Evolutionary conservation across 768 basidiomycete genomes (phyloP).

Genomic region (Lentinus tigrinus): DNA sequence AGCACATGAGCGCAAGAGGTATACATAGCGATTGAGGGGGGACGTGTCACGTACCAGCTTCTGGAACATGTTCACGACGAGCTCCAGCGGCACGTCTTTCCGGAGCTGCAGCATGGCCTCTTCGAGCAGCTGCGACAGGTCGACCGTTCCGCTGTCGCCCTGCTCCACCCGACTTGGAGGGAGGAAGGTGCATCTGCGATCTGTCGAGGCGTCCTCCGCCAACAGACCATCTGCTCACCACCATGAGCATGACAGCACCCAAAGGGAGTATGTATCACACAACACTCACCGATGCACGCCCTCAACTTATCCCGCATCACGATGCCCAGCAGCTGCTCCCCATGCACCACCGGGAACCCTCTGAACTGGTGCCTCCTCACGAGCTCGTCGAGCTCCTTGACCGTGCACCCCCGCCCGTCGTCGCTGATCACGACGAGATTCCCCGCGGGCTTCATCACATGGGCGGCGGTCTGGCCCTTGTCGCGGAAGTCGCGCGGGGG

Average conservation of each 20-base stretch:
- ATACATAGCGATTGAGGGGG: neutral
- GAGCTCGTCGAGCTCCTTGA: conserved; percentile 49
- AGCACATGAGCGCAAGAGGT: conserved; percentile 4
- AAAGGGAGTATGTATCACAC: neutral
- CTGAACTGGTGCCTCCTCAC: conserved; percentile 47
- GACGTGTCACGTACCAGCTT: conserved; percentile 62
- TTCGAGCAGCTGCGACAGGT: conserved; percentile 38
- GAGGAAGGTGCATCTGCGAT: conserved; percentile 24
- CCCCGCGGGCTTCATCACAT: conserved; percentile 55
- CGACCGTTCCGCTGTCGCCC: conserved; percentile 13
- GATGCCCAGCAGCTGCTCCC: conserved; percentile 55
- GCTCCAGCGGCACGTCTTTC: conserved; percentile 67
- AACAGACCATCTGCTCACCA: conserved; percentile 23
- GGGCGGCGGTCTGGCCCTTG: conserved; percentile 57
- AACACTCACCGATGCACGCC: conserved; percentile 32
- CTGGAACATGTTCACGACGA: conserved; percentile 74
- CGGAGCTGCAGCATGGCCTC: conserved; percentile 59
- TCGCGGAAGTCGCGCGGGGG: conserved; percentile 66
- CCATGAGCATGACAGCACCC: neutral
- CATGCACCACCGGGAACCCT: conserved; percentile 65
- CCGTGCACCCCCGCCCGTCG: conserved; percentile 32
- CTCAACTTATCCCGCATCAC: conserved; percentile 55
- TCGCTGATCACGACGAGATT: conserved; percentile 55
- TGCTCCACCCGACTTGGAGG: conserved; percentile 3
- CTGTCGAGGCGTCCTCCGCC: conserved; percentile 17